phyloP scores from a whole-genome alignment of 2,329 filamentous ascomycete genomes.

The Hypoxylon sp. region DNA sequence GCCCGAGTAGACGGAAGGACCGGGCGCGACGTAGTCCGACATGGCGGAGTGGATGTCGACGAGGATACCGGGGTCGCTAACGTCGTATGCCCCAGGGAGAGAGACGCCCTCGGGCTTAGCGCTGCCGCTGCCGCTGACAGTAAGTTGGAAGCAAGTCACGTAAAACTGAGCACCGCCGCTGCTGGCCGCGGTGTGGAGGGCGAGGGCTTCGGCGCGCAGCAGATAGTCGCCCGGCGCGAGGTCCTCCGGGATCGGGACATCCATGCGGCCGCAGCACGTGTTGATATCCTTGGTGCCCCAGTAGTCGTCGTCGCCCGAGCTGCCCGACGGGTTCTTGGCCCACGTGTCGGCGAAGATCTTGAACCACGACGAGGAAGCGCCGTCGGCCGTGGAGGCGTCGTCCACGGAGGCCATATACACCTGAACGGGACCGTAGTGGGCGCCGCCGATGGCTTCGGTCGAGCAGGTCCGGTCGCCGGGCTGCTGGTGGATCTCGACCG shows the following conservation, averaged over 20 bases:
- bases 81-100: slow-evolving; percentile 45
- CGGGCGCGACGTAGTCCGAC: slow-evolving; percentile 42
- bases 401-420: slow-evolving; percentile 52
- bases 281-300: slow-evolving; percentile 57
- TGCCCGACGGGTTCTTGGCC: slow-evolving; percentile 45
- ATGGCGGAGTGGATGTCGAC: slow-evolving; percentile 46
- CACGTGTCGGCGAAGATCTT: slow-evolving; percentile 56
- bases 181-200: slow-evolving; percentile 51
- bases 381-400: slow-evolving; percentile 48
- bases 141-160: slow-evolving; percentile 45
- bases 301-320: slow-evolving; percentile 52
- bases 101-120: slow-evolving; percentile 43
- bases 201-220: slow-evolving; percentile 54
- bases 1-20: slow-evolving; percentile 38
- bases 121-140: slow-evolving; percentile 41
- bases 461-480: slow-evolving; percentile 47
- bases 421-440: slow-evolving; percentile 54
- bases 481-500: slow-evolving; percentile 64
- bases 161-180: slow-evolving; percentile 44
- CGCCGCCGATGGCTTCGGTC: slow-evolving; percentile 54
- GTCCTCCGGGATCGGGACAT: slow-evolving; percentile 50
- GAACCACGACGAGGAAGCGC: slow-evolving; percentile 50
- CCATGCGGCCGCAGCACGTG: slow-evolving; percentile 51
- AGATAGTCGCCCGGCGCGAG: slow-evolving; percentile 55
- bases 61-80: slow-evolving; percentile 42